Evolutionary conservation across 306 rosid genomes (phyloP), one percentile per base, ranked within the genome.

Genomic region (Elaeagnus macrophylla): DNA sequence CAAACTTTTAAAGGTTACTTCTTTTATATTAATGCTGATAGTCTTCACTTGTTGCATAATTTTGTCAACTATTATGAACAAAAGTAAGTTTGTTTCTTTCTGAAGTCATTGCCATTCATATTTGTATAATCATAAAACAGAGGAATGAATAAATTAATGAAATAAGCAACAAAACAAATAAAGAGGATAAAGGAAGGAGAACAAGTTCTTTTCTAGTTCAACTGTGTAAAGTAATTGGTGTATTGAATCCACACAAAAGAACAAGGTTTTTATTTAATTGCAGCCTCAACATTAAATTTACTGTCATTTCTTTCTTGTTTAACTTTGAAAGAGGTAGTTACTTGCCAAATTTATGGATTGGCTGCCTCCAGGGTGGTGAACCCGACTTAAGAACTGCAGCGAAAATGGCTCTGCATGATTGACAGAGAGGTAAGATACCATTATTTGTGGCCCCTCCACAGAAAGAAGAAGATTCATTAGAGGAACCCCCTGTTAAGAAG

Each of bases 341-440:
- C 42, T 46, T 17, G 16, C 38, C 37, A 7, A 8, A n/a, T 5
- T 0, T 48, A 45, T 47, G n/a, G 14, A 17, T 56, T 44, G 59
- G 38, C 50, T 52, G 36, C 47, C 44, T 37, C 16, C 64, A 86
- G 96, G 97, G 97, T 37, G 96, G 96, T 12, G 96, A 91, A 57
- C 96, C 96, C 8, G 97, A 86, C 72, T 77, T 84, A 75, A 84
- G 64, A 71, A 91, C 97, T 8, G 95, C 79, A 1, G 97, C 95
- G 12, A 86, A 86, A 76, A 91, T 91, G 97, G 59, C 86, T 32
- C 96, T 86, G 40, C 97, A 91, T 41, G 97, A 91, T 61, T 86
- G 96, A 96, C 96, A 86, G 80, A 86, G 97, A 85, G 97, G 97
- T 15, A 78, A 18, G 61, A 82, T 91, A 55, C 96, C 97, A 57